These are phyloP conservation scores for Russula compacta DNA, from an alignment of 768 basidiomycete species.

Conservation along the genomic window DNA sequence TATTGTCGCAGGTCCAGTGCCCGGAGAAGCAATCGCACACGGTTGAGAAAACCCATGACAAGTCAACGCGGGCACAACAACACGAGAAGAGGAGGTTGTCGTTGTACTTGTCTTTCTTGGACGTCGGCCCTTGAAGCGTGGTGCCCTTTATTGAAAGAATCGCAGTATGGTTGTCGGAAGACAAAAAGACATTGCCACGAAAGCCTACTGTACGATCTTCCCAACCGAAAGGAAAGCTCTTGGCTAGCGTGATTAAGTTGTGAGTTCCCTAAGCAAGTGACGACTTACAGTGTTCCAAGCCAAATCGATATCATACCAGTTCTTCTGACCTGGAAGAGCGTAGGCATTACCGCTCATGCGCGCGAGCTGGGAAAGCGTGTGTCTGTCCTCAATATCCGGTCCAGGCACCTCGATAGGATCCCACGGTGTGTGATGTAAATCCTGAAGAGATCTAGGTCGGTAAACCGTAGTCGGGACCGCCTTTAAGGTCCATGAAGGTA, in stretches of 20 bases:
- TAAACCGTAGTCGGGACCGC: slow-evolving; percentile 49
- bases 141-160: slow-evolving; percentile 90
- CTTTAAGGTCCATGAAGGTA: slow-evolving; percentile 28
- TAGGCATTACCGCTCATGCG: slow-evolving; percentile 90
- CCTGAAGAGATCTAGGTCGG: slow-evolving; percentile 45
- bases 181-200: slow-evolving; percentile 82
- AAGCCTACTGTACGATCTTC: slow-evolving; percentile 63
- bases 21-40: slow-evolving; percentile 83
- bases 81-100: slow-evolving; percentile 87
- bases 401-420: slow-evolving; percentile 52
- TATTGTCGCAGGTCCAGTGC: slow-evolving; percentile 64
- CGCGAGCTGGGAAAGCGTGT: slow-evolving; percentile 75
- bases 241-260: not conserved
- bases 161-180: slow-evolving; percentile 69
- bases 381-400: slow-evolving; percentile 71
- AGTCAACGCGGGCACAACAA: slow-evolving; percentile 85
- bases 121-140: slow-evolving; percentile 75
- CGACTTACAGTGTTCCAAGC: slow-evolving; percentile 52
- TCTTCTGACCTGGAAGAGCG: slow-evolving; percentile 52
- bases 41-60: slow-evolving; percentile 75
- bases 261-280: not conserved
- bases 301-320: slow-evolving; percentile 76
- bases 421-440: slow-evolving; percentile 54
- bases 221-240: slow-evolving; percentile 82
- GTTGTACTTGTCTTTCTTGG: slow-evolving; percentile 87